Conservation (phyloP, 2,329 filamentous ascomycete genomes). For the Xylaria sp. region DNA sequence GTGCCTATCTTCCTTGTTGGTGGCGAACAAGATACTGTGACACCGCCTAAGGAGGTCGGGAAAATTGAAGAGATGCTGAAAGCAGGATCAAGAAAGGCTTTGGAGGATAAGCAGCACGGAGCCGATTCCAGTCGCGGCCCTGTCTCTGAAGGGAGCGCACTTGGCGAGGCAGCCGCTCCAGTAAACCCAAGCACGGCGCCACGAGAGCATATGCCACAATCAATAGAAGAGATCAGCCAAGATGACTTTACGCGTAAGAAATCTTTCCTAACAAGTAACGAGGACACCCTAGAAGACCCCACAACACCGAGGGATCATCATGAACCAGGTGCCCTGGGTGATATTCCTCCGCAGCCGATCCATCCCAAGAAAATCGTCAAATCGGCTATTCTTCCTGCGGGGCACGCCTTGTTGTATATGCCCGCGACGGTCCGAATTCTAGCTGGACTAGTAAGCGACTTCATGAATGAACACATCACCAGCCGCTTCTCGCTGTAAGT, state of each 20-base stretch:
- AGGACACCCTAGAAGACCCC: constrained; percentile 53
- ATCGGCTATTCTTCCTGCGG: constrained; percentile 76
- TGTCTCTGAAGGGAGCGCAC: constrained; percentile 46
- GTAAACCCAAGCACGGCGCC: constrained; percentile 53
- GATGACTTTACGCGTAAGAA: constrained; percentile 52
- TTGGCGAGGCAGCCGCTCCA: constrained; percentile 63
- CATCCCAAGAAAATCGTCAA: constrained; percentile 69
- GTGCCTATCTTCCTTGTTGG: constrained; percentile 83
- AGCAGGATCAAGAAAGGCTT: neutral
- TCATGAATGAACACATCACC: constrained; percentile 79
- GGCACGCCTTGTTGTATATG: constrained; percentile 86
- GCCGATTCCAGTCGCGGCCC: constrained; percentile 15
- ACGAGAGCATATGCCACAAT: constrained; percentile 50
- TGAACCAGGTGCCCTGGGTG: constrained; percentile 47
- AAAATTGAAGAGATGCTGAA: constrained; percentile 67
- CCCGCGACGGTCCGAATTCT: constrained; percentile 79
- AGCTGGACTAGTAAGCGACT: constrained; percentile 84
- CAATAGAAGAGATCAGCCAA: constrained; percentile 54
- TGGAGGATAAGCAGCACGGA: constrained; percentile 17
- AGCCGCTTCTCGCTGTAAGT: constrained; percentile 74
- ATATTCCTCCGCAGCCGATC: constrained; percentile 60
- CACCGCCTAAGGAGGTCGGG: constrained; percentile 75
- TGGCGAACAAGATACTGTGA: constrained; percentile 80
- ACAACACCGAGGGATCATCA: constrained; percentile 61
- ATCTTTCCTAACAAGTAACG: constrained; percentile 39